These are phyloP conservation scores for Botrytis medusae DNA, from an alignment of 2,329 filamentous ascomycete genomes.

Conservation along the genomic window DNA sequence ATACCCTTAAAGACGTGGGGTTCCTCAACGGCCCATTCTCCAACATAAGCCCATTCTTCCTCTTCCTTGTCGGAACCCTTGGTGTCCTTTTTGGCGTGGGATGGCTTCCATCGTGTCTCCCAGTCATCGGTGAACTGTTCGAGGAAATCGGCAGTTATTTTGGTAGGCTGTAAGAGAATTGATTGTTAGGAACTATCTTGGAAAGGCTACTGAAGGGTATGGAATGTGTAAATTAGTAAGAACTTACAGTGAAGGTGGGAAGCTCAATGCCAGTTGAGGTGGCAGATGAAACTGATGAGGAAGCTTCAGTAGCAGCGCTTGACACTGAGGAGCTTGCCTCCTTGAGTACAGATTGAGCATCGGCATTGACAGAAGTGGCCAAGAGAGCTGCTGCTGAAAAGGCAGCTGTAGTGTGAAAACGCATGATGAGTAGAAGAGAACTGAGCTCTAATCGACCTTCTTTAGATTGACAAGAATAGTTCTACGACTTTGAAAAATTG, in stretches of 20 bases:
- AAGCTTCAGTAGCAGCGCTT: slow-evolving; percentile 41
- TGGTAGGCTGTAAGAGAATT: slow-evolving; percentile 65
- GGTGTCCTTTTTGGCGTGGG: slow-evolving; percentile 91
- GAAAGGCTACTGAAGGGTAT: background rate
- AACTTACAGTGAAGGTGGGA: slow-evolving; percentile 82
- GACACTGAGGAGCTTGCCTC: slow-evolving; percentile 46
- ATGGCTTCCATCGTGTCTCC: slow-evolving; percentile 90
- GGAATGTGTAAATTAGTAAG: slow-evolving; percentile 29
- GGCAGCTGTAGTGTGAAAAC: slow-evolving; percentile 76
- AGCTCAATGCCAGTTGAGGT: slow-evolving; percentile 62
- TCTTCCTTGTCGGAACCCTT: slow-evolving; percentile 64
- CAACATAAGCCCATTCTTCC: slow-evolving; percentile 96
- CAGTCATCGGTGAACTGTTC: slow-evolving; percentile 98
- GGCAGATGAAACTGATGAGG: slow-evolving; percentile 43
- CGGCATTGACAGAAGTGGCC: slow-evolving; percentile 67
- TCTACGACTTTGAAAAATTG: slow-evolving; percentile 29
- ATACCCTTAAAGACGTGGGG: slow-evolving; percentile 87
- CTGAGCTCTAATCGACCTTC: slow-evolving; percentile 28
- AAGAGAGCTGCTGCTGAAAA: slow-evolving; percentile 73
- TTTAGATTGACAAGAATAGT: slow-evolving; percentile 26
- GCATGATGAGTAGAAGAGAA: slow-evolving; percentile 55
- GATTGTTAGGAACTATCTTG: slow-evolving; percentile 7
- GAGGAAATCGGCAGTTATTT: slow-evolving; percentile 87
- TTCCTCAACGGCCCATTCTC: slow-evolving; percentile 96
- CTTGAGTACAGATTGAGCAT: slow-evolving; percentile 57